phyloP scores from a whole-genome alignment of 2,329 filamentous ascomycete genomes.

The Mollisia scopiformis region DNA sequence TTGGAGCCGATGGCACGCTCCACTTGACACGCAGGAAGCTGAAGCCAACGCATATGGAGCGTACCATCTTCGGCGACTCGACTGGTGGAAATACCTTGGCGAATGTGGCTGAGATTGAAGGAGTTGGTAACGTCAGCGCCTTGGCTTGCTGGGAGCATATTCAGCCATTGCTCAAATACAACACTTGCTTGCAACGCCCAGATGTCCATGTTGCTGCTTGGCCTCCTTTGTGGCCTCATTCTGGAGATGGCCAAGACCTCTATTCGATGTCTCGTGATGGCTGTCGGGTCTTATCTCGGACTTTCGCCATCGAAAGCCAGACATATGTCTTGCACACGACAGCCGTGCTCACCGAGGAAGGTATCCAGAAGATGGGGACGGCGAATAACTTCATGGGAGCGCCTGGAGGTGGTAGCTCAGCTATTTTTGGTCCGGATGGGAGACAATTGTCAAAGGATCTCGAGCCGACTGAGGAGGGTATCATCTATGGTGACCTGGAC shows the following conservation, averaged over 20 bases:
- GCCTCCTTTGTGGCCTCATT: slow-evolving; percentile 54
- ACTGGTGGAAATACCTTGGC: slow-evolving; percentile 50
- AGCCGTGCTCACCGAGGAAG: slow-evolving; percentile 54
- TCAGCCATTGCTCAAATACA: slow-evolving; percentile 57
- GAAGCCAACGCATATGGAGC: slow-evolving; percentile 58
- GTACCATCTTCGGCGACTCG: slow-evolving; percentile 58
- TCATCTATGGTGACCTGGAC: slow-evolving; percentile 48
- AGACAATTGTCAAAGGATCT: slow-evolving; percentile 41
- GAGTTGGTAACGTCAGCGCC: slow-evolving; percentile 26
- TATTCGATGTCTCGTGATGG: slow-evolving; percentile 27
- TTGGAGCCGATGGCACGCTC: slow-evolving; percentile 50
- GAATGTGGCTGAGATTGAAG: slow-evolving; percentile 23
- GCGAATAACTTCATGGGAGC: slow-evolving; percentile 40
- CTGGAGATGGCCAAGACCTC: slow-evolving; percentile 37
- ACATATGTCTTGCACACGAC: slow-evolving; percentile 58
- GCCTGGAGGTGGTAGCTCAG: slow-evolving; percentile 50
- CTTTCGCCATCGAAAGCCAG: slow-evolving; percentile 60
- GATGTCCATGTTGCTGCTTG: slow-evolving; percentile 59
- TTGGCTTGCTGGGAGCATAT: slow-evolving; percentile 39
- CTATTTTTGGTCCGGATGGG: slow-evolving; percentile 58
- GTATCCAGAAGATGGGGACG: slow-evolving; percentile 42
- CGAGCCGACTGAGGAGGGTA: slow-evolving; percentile 54
- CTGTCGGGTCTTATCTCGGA: slow-evolving; percentile 55
- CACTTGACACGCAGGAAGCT: slow-evolving; percentile 59
- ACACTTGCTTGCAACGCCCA: slow-evolving; percentile 50